Conservation (phyloP, 73 alveolate genomes). For the Tetrahymena elliotti region DNA sequence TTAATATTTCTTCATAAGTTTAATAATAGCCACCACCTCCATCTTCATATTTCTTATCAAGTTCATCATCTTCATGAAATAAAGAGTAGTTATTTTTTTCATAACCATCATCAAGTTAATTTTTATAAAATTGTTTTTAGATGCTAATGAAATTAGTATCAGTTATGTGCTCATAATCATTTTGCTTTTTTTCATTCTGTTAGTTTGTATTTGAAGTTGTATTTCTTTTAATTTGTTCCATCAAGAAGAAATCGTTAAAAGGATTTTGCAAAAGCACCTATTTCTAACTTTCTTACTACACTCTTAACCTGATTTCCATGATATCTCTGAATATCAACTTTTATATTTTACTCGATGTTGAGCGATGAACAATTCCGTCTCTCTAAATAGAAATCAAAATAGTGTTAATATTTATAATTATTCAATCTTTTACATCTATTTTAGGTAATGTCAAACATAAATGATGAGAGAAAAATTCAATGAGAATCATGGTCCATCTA, state of each 20-base stretch:
- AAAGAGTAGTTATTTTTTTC: neutral
- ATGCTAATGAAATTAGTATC: neutral
- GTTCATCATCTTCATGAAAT: neutral
- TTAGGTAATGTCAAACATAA: neutral
- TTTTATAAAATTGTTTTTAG: neutral
- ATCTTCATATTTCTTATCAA: neutral
- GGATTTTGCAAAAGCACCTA: neutral
- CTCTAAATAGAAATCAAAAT: too few relatives aligned
- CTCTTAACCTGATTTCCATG: neutral
- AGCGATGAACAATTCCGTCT: neutral
- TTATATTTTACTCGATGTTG: neutral
- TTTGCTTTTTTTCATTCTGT: neutral
- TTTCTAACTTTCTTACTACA: neutral
- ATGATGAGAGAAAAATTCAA: neutral
- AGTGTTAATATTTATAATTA: too few relatives aligned
- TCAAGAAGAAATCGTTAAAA: neutral
- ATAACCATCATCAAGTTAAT: neutral
- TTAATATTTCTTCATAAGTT: neutral
- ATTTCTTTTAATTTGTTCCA: neutral
- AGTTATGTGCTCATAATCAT: neutral
- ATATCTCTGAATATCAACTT: neutral
- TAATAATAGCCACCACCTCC: neutral
- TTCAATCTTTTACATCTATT: neutral
- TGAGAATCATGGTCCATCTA: neutral
- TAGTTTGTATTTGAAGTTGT: neutral